phyloP scores from a whole-genome alignment of 139 green algal genomes.

The Coccomyxa sp. region DNA sequence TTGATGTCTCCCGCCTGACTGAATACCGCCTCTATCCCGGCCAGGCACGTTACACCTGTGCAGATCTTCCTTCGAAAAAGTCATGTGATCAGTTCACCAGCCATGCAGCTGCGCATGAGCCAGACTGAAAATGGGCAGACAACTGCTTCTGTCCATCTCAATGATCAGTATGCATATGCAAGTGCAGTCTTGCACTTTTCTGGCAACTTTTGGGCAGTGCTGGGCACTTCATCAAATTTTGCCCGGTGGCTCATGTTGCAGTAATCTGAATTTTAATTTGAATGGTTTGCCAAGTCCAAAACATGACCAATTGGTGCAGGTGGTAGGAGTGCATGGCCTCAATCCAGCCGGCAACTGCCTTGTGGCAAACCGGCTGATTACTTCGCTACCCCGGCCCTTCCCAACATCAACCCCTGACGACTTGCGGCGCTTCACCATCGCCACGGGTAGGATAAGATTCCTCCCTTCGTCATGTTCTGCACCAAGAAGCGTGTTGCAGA shows the following conservation, averaged over 20 bases:
- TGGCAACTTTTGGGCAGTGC: background rate
- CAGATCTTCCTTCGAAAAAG: background rate
- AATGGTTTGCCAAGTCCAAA: background rate
- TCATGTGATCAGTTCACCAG: background rate
- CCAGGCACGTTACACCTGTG: conserved; percentile 26
- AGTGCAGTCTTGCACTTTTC: background rate
- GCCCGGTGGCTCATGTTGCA: background rate
- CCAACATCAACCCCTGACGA: background rate
- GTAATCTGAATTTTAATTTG: background rate
- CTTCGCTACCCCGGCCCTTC: conserved; percentile 33
- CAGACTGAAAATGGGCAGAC: background rate
- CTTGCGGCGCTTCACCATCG: background rate
- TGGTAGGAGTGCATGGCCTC: conserved; percentile 59
- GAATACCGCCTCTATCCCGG: conserved; percentile 67
- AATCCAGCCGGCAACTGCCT: conserved; percentile 76
- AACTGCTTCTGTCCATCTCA: background rate
- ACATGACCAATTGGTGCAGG: conserved; percentile 16
- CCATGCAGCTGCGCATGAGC: background rate
- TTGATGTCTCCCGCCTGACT: conserved; percentile 61
- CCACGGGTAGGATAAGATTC: conserved; percentile 1
- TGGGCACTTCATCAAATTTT: background rate
- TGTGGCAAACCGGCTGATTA: conserved; percentile 57
- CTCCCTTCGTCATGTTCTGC: background rate
- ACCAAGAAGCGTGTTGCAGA: background rate
- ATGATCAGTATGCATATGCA: background rate